A percentile compares a stretch with the other conserved stretches of the same genome.
phyloP scores from a whole-genome alignment of 495 filamentous ascomycete genomes.

The Penicillium mononematosum region DNA sequence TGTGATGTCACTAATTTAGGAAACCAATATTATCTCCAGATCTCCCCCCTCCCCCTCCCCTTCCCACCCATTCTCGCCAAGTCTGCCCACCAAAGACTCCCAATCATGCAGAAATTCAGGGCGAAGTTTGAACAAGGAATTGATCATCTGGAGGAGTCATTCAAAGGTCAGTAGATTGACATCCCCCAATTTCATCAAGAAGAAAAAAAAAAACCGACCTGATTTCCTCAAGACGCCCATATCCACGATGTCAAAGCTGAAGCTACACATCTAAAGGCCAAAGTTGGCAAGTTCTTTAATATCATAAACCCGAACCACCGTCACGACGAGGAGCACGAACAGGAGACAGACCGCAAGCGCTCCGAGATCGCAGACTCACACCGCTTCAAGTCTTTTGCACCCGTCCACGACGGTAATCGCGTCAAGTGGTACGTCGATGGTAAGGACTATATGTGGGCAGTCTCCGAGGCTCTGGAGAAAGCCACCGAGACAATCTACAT shows the following conservation, averaged over 20 bases:
- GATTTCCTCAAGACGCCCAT: slow-evolving; percentile 30
- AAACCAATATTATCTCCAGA: slow-evolving; percentile 4
- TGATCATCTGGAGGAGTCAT: slow-evolving; percentile 30
- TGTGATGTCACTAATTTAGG: slow-evolving; percentile 26
- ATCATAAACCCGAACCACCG: slow-evolving; percentile 86
- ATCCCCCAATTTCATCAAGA: no score
- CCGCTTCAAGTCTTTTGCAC: slow-evolving; percentile 85
- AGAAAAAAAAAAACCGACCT: slow-evolving; percentile 15
- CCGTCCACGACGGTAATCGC: slow-evolving; percentile 76
- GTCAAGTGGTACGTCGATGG: slow-evolving; percentile 98
- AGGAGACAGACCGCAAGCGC: slow-evolving; percentile 77
- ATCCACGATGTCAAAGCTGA: slow-evolving; percentile 49
- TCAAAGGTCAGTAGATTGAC: slow-evolving; percentile 30
- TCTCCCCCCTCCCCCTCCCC: not conserved
- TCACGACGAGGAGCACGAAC: slow-evolving; percentile 91
- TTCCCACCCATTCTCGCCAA: slow-evolving; percentile 8
- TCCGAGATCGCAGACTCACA: slow-evolving; percentile 68
- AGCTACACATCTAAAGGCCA: slow-evolving; percentile 57
- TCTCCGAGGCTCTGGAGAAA: slow-evolving; percentile 79
- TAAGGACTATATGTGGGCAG: slow-evolving; percentile 88
- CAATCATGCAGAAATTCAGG: slow-evolving; percentile 37
- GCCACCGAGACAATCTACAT: slow-evolving; percentile 95
- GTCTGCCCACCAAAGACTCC: not conserved
- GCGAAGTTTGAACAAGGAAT: slow-evolving; percentile 30
- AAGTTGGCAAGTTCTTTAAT: slow-evolving; percentile 67